These are phyloP conservation scores for Rhododendron kiyosumense DNA, from an alignment of 148 eudicot genomes.

Conservation along the genomic window DNA sequence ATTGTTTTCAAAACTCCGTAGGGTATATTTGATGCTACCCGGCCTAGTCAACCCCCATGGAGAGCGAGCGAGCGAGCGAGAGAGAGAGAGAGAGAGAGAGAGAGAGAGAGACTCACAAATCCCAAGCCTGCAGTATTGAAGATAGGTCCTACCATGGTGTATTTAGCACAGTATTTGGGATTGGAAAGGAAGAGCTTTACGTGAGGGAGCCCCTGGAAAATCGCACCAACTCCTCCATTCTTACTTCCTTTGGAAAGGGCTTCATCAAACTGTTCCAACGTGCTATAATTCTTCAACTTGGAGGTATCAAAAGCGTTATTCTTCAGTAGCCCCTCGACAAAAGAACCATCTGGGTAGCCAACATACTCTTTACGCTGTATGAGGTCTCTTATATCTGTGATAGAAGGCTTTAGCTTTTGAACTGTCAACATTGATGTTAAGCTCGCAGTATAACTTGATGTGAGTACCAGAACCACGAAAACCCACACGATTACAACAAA, in stretches of 20 bases:
- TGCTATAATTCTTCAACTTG: conserved; percentile 22
- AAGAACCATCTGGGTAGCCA: conserved; percentile 39
- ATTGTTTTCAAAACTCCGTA: background rate
- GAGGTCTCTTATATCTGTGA: conserved; percentile 40
- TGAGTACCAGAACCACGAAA: conserved; percentile 52
- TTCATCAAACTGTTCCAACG: conserved; percentile 23
- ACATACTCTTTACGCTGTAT: conserved; percentile 27
- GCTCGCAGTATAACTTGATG: conserved; percentile 61
- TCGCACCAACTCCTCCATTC: conserved; percentile 31
- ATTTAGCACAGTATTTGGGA: conserved; percentile 19
- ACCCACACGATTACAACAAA: conserved; percentile 68
- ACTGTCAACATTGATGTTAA: conserved; percentile 58
- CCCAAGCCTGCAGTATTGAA: conserved; percentile 32
- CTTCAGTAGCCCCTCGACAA: conserved; percentile 23
- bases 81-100: background rate
- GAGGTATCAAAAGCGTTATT: conserved; percentile 10
- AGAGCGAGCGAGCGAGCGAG: too few relatives aligned
- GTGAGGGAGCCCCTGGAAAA: conserved; percentile 34
- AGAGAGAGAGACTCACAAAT: conserved; percentile 28
- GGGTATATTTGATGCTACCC: background rate
- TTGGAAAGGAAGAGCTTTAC: conserved; percentile 20
- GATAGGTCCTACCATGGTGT: conserved; percentile 23
- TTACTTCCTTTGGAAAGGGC: conserved; percentile 36
- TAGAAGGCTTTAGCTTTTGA: conserved; percentile 40
- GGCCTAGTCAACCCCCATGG: background rate